These are phyloP conservation scores for Ogataea saltuana DNA, from an alignment of 805 yeast species.

Conservation along the genomic window DNA sequence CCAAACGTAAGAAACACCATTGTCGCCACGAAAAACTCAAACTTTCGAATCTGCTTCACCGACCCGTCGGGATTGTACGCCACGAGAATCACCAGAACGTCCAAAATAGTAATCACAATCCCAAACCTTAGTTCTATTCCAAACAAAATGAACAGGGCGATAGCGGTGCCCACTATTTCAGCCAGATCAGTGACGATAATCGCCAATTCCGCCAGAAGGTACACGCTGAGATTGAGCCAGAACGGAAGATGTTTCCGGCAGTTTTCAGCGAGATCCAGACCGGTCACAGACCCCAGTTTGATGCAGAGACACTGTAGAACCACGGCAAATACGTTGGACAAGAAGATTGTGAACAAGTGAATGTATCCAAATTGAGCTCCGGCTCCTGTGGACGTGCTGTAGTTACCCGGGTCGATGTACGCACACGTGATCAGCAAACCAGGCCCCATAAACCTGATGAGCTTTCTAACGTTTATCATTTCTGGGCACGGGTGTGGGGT, in stretches of 20 bases:
- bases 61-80: conserved; percentile 80
- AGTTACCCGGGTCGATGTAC: conserved; percentile 93
- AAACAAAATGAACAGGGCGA: conserved; percentile 75
- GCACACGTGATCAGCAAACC: conserved; percentile 88
- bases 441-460: conserved; percentile 76
- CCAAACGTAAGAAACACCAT: conserved; percentile 72
- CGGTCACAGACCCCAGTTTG: conserved; percentile 86
- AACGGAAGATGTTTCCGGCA: conserved; percentile 71
- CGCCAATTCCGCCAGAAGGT: conserved; percentile 77
- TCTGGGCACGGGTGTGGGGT: background rate
- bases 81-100: conserved; percentile 73
- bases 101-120: conserved; percentile 75
- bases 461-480: conserved; percentile 41
- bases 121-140: conserved; percentile 74
- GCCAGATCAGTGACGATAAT: conserved; percentile 92
- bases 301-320: conserved; percentile 80
- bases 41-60: conserved; percentile 69
- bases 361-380: conserved; percentile 80
- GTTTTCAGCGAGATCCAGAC: conserved; percentile 82
- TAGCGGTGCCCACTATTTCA: conserved; percentile 93
- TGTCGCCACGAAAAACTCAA: conserved; percentile 71
- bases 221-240: conserved; percentile 63
- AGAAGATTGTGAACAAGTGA: conserved; percentile 66
- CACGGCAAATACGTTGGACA: conserved; percentile 84
- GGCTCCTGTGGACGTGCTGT: conserved; percentile 84